phyloP scores from a whole-genome alignment of 163 green algal genomes.

The Scenedesmus sp. region DNA sequence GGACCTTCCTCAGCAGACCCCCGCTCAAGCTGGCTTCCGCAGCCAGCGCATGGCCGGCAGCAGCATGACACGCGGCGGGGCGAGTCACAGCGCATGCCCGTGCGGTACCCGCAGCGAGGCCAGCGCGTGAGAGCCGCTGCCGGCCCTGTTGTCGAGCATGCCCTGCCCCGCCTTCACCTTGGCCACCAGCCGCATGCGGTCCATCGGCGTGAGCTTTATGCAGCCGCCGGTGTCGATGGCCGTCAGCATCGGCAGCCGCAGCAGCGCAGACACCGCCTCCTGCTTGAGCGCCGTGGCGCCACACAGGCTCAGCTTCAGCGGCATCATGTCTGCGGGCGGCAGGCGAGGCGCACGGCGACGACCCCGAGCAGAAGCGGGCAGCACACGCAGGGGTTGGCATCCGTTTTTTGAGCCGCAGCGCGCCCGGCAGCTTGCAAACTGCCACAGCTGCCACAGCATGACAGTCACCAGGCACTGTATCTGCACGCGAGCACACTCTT shows the following conservation, averaged over 20 bases:
- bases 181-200: constrained; percentile 83
- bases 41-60: background rate
- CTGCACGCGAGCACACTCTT: too few relatives aligned
- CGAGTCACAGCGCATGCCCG: background rate
- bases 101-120: background rate
- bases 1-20: too few relatives aligned
- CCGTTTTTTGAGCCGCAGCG: too few relatives aligned
- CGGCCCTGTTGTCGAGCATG: constrained; percentile 61
- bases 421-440: too few relatives aligned
- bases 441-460: background rate
- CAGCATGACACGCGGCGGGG: background rate
- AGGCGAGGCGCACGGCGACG: too few relatives aligned
- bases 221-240: constrained; percentile 81
- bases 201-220: constrained; percentile 80
- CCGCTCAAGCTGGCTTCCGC: background rate
- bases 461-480: background rate
- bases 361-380: too few relatives aligned
- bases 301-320: constrained; percentile 81
- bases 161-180: constrained; percentile 76
- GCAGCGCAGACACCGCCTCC: constrained; percentile 78
- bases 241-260: constrained; percentile 82
- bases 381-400: too few relatives aligned
- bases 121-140: background rate
- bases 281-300: constrained; percentile 79
- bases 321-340: constrained; percentile 63